These are phyloP conservation scores for Penicillium sp. DNA, from an alignment of 2,329 filamentous ascomycete genomes.

Conservation along the genomic window DNA sequence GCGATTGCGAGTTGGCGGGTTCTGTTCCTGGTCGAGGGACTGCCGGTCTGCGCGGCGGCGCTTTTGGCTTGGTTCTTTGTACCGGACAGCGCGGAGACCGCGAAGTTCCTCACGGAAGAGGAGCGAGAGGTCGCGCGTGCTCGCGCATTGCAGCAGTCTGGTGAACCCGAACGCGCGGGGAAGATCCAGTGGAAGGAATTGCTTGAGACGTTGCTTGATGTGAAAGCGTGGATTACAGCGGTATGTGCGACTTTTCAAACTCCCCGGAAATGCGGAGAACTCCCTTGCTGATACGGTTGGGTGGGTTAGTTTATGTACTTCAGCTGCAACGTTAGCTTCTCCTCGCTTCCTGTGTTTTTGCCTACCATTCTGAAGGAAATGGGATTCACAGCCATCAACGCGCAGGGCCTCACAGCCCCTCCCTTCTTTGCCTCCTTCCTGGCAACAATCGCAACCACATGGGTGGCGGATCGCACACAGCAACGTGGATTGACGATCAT, in stretches of 20 bases:
- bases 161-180: constrained; percentile 45
- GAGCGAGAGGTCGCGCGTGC: constrained; percentile 61
- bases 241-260: constrained; percentile 28
- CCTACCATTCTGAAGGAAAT: constrained; percentile 65
- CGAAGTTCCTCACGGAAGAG: constrained; percentile 57
- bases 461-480: constrained; percentile 64
- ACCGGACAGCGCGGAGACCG: constrained; percentile 55
- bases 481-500: constrained; percentile 66
- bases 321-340: constrained; percentile 65
- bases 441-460: constrained; percentile 62
- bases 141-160: constrained; percentile 56
- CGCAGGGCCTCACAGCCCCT: constrained; percentile 72
- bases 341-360: constrained; percentile 65
- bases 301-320: constrained; percentile 56
- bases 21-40: constrained; percentile 66
- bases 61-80: constrained; percentile 58
- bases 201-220: constrained; percentile 46
- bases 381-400: constrained; percentile 67
- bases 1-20: constrained; percentile 65
- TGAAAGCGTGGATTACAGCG: constrained; percentile 52
- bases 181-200: constrained; percentile 52
- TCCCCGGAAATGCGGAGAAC: neutral
- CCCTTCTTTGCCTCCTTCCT: constrained; percentile 70
- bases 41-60: constrained; percentile 60
- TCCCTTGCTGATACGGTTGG: neutral